Percentiles rank a stretch among this genome's conserved stretches.
phyloP scores from a whole-genome alignment of 1,284 basidiomycete species.

The Boletus hoseneyae region DNA sequence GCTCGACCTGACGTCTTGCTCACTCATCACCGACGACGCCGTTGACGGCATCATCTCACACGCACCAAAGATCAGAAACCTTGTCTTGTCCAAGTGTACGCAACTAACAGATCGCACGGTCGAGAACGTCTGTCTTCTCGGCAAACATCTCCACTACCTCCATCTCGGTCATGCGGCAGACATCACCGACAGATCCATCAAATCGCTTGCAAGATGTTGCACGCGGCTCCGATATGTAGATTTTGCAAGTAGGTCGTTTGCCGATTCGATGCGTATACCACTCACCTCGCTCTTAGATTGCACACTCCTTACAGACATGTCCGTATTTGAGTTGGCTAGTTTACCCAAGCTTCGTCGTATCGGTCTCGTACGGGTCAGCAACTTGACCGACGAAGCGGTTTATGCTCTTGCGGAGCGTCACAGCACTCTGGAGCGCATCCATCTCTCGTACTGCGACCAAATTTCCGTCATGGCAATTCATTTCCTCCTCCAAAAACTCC shows the following conservation, averaged over 20 bases:
- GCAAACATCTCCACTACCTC: slow-evolving; percentile 91
- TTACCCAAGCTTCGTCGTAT: slow-evolving; percentile 92
- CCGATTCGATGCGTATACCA: background rate
- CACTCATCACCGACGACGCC: slow-evolving; percentile 81
- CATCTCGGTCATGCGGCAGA: slow-evolving; percentile 90
- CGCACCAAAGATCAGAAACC: slow-evolving; percentile 87
- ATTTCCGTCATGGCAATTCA: slow-evolving; percentile 91
- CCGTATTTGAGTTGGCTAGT: slow-evolving; percentile 86
- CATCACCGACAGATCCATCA: slow-evolving; percentile 90
- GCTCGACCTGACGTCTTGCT: slow-evolving; percentile 87
- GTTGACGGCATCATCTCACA: slow-evolving; percentile 88
- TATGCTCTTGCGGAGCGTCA: slow-evolving; percentile 81
- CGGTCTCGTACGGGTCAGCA: slow-evolving; percentile 90
- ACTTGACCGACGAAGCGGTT: slow-evolving; percentile 92
- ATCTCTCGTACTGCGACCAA: slow-evolving; percentile 97
- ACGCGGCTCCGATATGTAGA: slow-evolving; percentile 96
- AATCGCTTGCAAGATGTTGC: slow-evolving; percentile 81
- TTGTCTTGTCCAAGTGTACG: slow-evolving; percentile 90
- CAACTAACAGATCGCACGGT: slow-evolving; percentile 84
- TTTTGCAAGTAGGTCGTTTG: slow-evolving; percentile 76
- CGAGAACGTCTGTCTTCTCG: slow-evolving; percentile 83
- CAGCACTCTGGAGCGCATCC: slow-evolving; percentile 89
- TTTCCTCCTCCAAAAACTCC: slow-evolving; percentile 83
- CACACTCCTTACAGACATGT: slow-evolving; percentile 85
- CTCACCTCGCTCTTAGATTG: slow-evolving; percentile 59